Evolutionary conservation across 2,329 filamentous ascomycete genomes (phyloP).

Genomic region (Calonectria honghensis): DNA sequence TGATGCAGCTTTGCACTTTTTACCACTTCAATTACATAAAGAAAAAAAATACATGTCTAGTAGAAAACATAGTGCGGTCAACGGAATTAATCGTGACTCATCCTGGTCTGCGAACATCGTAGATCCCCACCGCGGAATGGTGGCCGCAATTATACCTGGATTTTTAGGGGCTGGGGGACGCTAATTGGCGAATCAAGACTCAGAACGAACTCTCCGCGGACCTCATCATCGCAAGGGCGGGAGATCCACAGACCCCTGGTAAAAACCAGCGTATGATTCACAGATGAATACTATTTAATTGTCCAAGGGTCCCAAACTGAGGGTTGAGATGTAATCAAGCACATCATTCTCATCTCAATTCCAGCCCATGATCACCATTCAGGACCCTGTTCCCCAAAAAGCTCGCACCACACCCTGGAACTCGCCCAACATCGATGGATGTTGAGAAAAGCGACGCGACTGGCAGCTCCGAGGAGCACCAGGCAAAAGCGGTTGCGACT

Average conservation of each 20-base stretch:
- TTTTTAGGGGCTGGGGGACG: slow-evolving; percentile 6
- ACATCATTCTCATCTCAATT: too few relatives aligned
- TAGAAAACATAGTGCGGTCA: background rate
- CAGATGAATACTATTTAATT: background rate
- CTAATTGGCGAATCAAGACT: slow-evolving; percentile 1
- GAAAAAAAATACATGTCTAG: background rate
- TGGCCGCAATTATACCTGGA: background rate
- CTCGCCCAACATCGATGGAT: background rate
- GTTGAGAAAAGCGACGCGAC: background rate
- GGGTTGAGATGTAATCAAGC: background rate
- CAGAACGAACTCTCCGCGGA: background rate
- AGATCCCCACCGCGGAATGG: slow-evolving; percentile 9
- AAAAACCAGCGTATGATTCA: slow-evolving; percentile 5
- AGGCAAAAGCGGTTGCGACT: background rate
- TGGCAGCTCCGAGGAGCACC: slow-evolving; percentile 3
- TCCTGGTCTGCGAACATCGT: background rate
- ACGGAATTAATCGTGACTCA: slow-evolving; percentile 9
- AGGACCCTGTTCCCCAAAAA: background rate
- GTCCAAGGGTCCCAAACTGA: background rate
- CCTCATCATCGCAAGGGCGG: slow-evolving; percentile 10
- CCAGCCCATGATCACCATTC: too few relatives aligned
- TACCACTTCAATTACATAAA: background rate
- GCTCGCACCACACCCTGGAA: background rate
- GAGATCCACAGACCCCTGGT: background rate
- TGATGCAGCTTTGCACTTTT: background rate